These are phyloP conservation scores for Pyronema omphalodes DNA, from an alignment of 495 filamentous ascomycete genomes.

Conservation along the genomic window DNA sequence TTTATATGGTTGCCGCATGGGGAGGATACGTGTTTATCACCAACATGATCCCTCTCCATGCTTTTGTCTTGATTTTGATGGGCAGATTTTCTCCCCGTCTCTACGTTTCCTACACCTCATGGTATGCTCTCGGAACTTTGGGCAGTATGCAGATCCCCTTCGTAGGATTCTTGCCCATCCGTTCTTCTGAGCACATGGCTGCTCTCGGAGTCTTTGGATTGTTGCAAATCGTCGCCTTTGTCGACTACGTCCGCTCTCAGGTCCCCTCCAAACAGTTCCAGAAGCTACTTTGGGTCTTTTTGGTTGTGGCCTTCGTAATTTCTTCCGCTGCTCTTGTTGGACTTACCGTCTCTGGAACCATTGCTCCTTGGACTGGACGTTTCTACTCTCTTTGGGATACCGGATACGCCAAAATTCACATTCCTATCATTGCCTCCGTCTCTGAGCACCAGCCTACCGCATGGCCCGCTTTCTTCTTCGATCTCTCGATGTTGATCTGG, in stretches of 20 bases:
- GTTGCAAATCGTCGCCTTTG: conserved; percentile 81
- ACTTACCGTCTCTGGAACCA: conserved; percentile 69
- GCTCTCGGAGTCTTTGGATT: conserved; percentile 91
- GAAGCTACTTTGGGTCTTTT: conserved; percentile 56
- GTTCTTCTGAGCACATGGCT: conserved; percentile 97
- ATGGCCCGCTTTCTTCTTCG: conserved; percentile 99
- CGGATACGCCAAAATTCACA: conserved; percentile 97
- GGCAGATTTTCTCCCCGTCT: conserved; percentile 83
- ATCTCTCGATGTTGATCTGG: conserved; percentile 96
- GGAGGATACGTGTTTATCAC: conserved; percentile 99
- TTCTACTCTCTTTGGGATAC: conserved; percentile 99
- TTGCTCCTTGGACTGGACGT: conserved; percentile 95
- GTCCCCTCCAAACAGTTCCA: conserved; percentile 90
- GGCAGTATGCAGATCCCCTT: conserved; percentile 99
- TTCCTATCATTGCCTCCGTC: conserved; percentile 97
- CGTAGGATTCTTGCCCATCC: conserved; percentile 89
- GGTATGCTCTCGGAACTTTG: conserved; percentile 91
- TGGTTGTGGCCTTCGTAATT: conserved; percentile 49
- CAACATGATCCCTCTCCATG: conserved; percentile 87
- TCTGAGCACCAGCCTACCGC: conserved; percentile 99
- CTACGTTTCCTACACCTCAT: conserved; percentile 92
- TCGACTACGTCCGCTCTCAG: conserved; percentile 72
- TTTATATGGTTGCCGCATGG: conserved; percentile 99
- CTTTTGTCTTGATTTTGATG: conserved; percentile 92
- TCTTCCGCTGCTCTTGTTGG: conserved; percentile 60